Evolutionary conservation across 1,139 yeast genomes (phyloP).

Genomic region (Hyphopichia burtonii): DNA sequence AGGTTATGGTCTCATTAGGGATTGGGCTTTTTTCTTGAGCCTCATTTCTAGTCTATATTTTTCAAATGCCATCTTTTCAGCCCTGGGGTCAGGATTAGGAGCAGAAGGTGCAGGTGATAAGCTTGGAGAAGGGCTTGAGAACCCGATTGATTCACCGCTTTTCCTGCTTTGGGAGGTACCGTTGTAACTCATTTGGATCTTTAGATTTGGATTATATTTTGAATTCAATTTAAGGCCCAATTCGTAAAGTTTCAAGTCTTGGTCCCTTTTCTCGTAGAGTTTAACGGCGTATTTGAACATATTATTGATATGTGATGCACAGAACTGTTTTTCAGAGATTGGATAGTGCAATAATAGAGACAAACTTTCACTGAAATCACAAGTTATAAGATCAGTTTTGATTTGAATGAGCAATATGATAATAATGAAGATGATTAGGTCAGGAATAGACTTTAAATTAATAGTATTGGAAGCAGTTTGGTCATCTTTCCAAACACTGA

Average conservation of each 20-base stretch:
- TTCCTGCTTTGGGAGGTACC: constrained; percentile 11
- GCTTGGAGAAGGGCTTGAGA: not conserved
- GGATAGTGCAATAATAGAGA: constrained; percentile 62
- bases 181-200: constrained; percentile 30
- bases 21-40: constrained; percentile 44
- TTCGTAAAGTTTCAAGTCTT: constrained; percentile 44
- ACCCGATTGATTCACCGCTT: constrained; percentile 15
- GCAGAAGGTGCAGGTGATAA: constrained; percentile 9
- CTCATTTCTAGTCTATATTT: constrained; percentile 44
- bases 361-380: constrained; percentile 65
- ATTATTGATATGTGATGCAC: constrained; percentile 19
- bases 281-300: constrained; percentile 31
- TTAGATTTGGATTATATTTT: constrained; percentile 36
- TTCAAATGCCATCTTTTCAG: constrained; percentile 43
- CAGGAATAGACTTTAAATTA: constrained; percentile 27
- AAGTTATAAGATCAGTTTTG: constrained; percentile 45
- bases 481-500: not conserved
- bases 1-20: constrained; percentile 19
- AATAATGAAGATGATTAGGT: constrained; percentile 49
- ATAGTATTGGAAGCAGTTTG: constrained; percentile 8
- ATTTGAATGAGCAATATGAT: constrained; percentile 52
- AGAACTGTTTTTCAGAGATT: constrained; percentile 14
- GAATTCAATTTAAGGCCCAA: constrained; percentile 36
- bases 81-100: constrained; percentile 14
- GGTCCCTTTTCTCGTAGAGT: constrained; percentile 25